phyloP scores from a whole-genome alignment of 345 rosid species.

The Diplotaxis tenuifolia region DNA sequence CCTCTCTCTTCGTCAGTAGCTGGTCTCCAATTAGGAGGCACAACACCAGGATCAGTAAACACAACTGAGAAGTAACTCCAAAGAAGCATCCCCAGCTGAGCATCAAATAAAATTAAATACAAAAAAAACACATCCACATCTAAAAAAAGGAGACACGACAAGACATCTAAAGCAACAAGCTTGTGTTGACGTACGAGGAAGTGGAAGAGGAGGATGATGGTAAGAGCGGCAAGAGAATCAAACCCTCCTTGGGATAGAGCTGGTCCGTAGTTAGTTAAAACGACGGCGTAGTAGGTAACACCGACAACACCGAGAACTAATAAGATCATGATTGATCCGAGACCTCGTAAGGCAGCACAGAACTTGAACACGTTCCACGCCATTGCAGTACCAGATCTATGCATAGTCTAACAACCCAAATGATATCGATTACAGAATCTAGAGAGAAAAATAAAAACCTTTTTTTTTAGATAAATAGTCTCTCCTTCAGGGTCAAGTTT shows the following conservation, averaged over 20 bases:
- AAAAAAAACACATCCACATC: too few relatives aligned
- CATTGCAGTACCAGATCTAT: conserved; percentile 74
- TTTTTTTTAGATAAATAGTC: neutral
- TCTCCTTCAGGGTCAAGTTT: neutral
- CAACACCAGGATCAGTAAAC: conserved; percentile 88
- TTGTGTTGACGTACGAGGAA: conserved; percentile 50
- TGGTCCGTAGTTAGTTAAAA: conserved; percentile 65
- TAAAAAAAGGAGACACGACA: too few relatives aligned
- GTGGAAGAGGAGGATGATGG: conserved; percentile 72
- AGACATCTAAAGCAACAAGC: too few relatives aligned
- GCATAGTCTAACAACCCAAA: conserved; percentile 44
- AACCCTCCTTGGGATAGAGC: conserved; percentile 50
- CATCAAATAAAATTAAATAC: too few relatives aligned
- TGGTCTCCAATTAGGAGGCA: conserved; percentile 96
- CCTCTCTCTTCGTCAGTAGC: conserved; percentile 80
- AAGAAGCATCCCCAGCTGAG: conserved; percentile 72
- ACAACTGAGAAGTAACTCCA: conserved; percentile 99
- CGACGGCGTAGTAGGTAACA: conserved; percentile 74
- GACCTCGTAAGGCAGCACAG: conserved; percentile 69
- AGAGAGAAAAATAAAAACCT: neutral
- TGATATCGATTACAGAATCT: conserved; percentile 13
- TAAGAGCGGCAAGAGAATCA: conserved; percentile 50
- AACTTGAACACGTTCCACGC: conserved; percentile 84
- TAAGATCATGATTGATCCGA: conserved; percentile 49
- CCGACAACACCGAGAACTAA: conserved; percentile 60